Evolutionary conservation across 768 basidiomycete species (phyloP).

Genomic region (Naematelia encephala): DNA sequence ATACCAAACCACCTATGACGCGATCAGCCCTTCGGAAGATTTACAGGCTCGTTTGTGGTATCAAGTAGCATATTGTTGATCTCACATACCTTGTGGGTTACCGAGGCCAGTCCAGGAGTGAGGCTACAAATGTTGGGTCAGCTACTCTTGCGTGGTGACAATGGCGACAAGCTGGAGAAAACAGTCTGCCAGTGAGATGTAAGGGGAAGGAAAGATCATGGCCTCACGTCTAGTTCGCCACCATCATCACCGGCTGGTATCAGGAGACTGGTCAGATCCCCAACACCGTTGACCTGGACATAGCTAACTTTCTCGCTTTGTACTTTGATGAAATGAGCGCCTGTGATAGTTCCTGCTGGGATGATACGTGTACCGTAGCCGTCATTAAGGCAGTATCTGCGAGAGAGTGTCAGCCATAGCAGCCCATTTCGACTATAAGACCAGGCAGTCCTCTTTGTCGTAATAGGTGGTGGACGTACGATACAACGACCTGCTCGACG

Average conservation of each 20-base stretch:
- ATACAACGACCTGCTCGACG: constrained; percentile 41
- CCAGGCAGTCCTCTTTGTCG: too few species aligned
- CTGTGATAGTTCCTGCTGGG: constrained; percentile 51
- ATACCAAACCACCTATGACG: constrained; percentile 51
- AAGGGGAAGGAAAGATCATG: constrained; percentile 1
- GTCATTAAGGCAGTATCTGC: constrained; percentile 48
- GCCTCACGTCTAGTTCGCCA: constrained; percentile 53
- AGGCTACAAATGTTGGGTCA: constrained; percentile 8
- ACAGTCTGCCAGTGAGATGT: not conserved
- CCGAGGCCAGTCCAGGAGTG: constrained; percentile 51
- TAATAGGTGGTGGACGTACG: constrained; percentile 29
- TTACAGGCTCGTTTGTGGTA: not conserved
- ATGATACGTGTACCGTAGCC: constrained; percentile 54
- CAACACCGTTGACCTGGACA: constrained; percentile 50
- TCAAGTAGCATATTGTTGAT: not conserved
- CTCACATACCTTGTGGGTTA: constrained; percentile 45
- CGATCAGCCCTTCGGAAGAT: not conserved
- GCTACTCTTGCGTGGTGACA: not conserved
- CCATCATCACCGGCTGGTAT: constrained; percentile 51
- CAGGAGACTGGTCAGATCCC: constrained; percentile 39
- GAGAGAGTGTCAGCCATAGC: too few species aligned
- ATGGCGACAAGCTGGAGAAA: not conserved
- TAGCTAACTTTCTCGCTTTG: constrained; percentile 51
- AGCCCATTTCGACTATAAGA: too few species aligned
- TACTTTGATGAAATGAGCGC: constrained; percentile 54